phyloP scores from a whole-genome alignment of 1,284 basidiomycete genomes.

The Cryptococcus hybrid region DNA sequence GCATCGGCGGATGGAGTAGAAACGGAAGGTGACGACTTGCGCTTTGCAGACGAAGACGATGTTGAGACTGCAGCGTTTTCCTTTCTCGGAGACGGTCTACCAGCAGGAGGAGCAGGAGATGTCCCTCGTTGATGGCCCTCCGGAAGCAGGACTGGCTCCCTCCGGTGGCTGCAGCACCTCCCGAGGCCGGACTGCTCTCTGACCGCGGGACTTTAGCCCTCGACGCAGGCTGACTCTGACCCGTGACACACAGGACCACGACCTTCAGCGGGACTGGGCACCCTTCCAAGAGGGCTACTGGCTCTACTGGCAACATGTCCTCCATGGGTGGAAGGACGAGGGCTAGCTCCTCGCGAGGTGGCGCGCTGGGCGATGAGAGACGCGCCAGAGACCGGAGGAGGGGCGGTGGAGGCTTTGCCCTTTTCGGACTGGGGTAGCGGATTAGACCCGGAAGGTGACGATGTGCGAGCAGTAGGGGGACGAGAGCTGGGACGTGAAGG shows the following conservation, averaged over 20 bases:
- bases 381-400: conserved; percentile 36
- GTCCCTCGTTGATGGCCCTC: not conserved
- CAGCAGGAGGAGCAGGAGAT: not conserved
- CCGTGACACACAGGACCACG: conserved; percentile 8
- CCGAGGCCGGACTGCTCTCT: conserved; percentile 7
- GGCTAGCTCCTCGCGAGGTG: conserved; percentile 31
- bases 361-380: conserved; percentile 42
- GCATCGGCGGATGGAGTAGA: not conserved
- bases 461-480: conserved; percentile 17
- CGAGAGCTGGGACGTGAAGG: conserved; percentile 30
- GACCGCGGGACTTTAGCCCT: conserved; percentile 16
- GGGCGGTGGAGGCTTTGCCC: conserved; percentile 33
- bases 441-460: conserved; percentile 22
- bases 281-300: conserved; percentile 14
- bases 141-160: conserved; percentile 14
- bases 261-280: conserved; percentile 11
- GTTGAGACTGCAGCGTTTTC: not conserved
- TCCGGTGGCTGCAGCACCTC: not conserved
- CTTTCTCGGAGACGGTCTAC: not conserved
- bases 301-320: conserved; percentile 13
- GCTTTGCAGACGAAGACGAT: not conserved
- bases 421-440: conserved; percentile 14
- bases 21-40: conserved; percentile 4
- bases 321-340: conserved; percentile 22
- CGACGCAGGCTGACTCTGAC: not conserved